Percentiles rank a stretch among this genome's conserved stretches.
These are phyloP conservation scores for Phytopythium cucurbitacearum DNA, from an alignment of 352 stramenopile species.

Conservation along the genomic window DNA sequence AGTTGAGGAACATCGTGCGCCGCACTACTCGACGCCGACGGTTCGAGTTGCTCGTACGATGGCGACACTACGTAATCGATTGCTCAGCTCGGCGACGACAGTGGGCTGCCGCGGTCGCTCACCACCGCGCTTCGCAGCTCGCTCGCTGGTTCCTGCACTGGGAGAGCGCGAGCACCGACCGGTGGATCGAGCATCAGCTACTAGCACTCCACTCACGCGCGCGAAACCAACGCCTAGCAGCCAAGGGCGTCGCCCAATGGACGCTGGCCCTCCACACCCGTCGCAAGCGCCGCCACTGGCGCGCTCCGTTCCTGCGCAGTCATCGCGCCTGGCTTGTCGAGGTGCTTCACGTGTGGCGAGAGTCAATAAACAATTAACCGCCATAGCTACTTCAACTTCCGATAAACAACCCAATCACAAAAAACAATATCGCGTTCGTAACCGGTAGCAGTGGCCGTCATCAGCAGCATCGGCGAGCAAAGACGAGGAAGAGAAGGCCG, in stretches of 20 bases:
- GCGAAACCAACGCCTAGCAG: slow-evolving; percentile 7
- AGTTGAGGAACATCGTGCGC: slow-evolving; percentile 10
- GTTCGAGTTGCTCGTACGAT: slow-evolving; percentile 15
- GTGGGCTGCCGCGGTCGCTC: slow-evolving; percentile 8
- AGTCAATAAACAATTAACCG: slow-evolving; percentile 6
- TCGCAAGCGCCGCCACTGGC: slow-evolving; percentile 11
- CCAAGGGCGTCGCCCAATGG: slow-evolving; percentile 10
- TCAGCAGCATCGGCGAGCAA: too few relatives aligned
- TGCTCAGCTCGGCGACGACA: slow-evolving; percentile 1
- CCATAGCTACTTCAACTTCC: too few relatives aligned
- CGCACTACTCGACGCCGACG: slow-evolving; percentile 8
- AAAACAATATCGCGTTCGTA: too few relatives aligned
- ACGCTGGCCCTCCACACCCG: slow-evolving; percentile 4
- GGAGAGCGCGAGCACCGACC: slow-evolving; percentile 49
- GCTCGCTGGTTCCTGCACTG: slow-evolving; percentile 26
- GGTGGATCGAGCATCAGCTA: slow-evolving; percentile 27
- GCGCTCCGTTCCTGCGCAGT: slow-evolving; percentile 10
- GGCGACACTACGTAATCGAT: slow-evolving; percentile 8
- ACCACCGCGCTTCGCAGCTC: slow-evolving; percentile 10
- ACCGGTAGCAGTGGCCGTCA: too few relatives aligned
- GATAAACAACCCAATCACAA: neutral
- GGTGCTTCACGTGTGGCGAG: neutral
- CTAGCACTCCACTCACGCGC: slow-evolving; percentile 19
- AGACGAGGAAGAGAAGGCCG: too few relatives aligned
- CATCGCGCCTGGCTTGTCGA: slow-evolving; percentile 7